Evolutionary conservation across 805 yeast genomes (phyloP).

Genomic region (Yueomyces sinensis): DNA sequence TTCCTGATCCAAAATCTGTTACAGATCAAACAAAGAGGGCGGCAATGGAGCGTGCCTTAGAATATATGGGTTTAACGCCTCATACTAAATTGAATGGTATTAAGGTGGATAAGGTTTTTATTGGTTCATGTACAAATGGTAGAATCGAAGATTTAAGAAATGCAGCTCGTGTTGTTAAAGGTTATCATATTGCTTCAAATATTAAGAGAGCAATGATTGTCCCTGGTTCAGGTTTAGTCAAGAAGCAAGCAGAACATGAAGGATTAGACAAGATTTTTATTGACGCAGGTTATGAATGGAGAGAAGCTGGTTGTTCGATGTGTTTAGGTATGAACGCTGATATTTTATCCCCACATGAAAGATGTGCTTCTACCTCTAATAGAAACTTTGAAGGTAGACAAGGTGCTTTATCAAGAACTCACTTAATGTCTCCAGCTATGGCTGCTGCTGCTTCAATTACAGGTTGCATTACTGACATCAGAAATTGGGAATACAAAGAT

Average conservation of each 20-base stretch:
- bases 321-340: slow-evolving; percentile 99
- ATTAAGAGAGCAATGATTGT: slow-evolving; percentile 81
- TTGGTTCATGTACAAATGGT: slow-evolving; percentile 97
- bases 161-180: slow-evolving; percentile 88
- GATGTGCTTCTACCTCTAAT: slow-evolving; percentile 98
- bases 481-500: slow-evolving; percentile 57
- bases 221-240: slow-evolving; percentile 95
- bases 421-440: slow-evolving; percentile 98
- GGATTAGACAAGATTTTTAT: slow-evolving; percentile 85
- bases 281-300: slow-evolving; percentile 95
- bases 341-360: slow-evolving; percentile 84
- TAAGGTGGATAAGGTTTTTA: slow-evolving; percentile 81
- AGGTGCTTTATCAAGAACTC: slow-evolving; percentile 93
- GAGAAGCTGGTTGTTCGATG: slow-evolving; percentile 99
- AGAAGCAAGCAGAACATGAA: slow-evolving; percentile 85
- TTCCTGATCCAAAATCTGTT: slow-evolving; percentile 77
- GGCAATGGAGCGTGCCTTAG: slow-evolving; percentile 83
- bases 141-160: slow-evolving; percentile 94
- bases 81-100: slow-evolving; percentile 69
- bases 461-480: slow-evolving; percentile 84
- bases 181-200: slow-evolving; percentile 71
- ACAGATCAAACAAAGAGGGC: slow-evolving; percentile 61
- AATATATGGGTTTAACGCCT: slow-evolving; percentile 83
- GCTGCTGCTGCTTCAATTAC: slow-evolving; percentile 96
- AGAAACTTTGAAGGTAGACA: slow-evolving; percentile 99